Evolutionary conservation across 805 yeast genomes (phyloP), one percentile per base, ranked within the genome.

Genomic region (Cyberlindnera subsufficiens): DNA sequence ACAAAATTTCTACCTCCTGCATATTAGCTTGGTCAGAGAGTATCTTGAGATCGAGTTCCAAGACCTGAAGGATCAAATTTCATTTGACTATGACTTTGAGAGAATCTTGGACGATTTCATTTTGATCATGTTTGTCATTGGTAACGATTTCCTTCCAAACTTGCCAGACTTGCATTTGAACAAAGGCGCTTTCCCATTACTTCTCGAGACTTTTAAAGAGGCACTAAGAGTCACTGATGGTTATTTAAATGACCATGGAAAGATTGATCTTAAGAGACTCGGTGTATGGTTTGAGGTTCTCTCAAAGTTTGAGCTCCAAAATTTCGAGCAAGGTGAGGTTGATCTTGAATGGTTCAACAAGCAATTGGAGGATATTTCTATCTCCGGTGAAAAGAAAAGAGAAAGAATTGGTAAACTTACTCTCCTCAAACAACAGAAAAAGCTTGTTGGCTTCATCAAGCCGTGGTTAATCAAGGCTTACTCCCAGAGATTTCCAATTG

Each of bases 91-190:
- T 56, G 79, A 85, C 64, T 90, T 93, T 62, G 99, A 93, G 64
- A 74, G 90, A 50, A 74, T 89, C 20, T 66, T 93, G 50, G 99
- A 93, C 65, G 99, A 93, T 63, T 88, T 91, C 53, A 86, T 93
- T 50, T 71, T 93, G 47, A 83, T 91, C 55, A 78, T 88, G 82
- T 90, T 87, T 59, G 96, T 93, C 47, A 87, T 93, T 54, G 99
- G 99, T 56, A 93, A 93, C 60, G 99, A 93, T 74, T 93, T 93
- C 80, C 74, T 93, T 58, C 99, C 99, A 20, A 87, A 93, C 60
- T 75, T 95, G 54, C 99, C 99, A 0, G 96, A 90, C 63, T 72
- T 93, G 53, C 90, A 87, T 61, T 75, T 93, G 51, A 90, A 89
- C 60, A 93, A 90, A 54, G 98, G 97, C 53, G 99, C 98, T 0